A percentile compares a stretch with the other conserved stretches of the same genome.
phyloP scores from a whole-genome alignment of 208 protist species.

The Trypanosoma avium region DNA sequence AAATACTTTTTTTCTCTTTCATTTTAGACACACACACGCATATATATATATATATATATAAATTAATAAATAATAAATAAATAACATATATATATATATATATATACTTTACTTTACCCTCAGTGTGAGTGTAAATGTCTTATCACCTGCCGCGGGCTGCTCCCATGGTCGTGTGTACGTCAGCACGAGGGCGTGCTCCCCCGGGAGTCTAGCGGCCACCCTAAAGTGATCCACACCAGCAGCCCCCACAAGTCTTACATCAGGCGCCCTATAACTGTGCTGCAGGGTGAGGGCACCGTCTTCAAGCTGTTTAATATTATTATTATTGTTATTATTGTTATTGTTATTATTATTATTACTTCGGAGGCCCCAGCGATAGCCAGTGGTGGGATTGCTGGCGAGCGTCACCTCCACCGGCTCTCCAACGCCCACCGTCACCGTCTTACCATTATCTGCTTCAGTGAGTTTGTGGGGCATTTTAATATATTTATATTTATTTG shows the following conservation, averaged over 20 bases:
- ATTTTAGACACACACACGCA: neutral
- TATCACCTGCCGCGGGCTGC: slow-evolving; percentile 1
- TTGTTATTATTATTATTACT: no score
- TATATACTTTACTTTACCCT: neutral
- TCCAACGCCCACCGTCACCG: slow-evolving; percentile 26
- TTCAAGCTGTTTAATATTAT: no score
- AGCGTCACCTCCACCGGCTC: slow-evolving; percentile 37
- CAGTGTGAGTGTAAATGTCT: no score
- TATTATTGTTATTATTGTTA: no score
- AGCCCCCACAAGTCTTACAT: slow-evolving; percentile 28
- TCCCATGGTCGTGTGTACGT: slow-evolving; percentile 57
- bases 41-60: neutral
- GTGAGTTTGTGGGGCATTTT: slow-evolving; percentile 16
- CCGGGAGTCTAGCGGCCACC: slow-evolving; percentile 14
- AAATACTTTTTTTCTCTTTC: neutral
- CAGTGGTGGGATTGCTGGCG: slow-evolving; percentile 66
- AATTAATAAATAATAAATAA: neutral
- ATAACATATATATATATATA: neutral
- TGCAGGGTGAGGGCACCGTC: no score
- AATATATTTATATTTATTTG: neutral
- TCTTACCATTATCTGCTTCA: slow-evolving; percentile 28
- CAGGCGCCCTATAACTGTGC: no score
- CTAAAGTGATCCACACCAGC: slow-evolving; percentile 42
- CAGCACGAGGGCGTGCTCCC: slow-evolving; percentile 41
- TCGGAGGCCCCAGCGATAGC: no score